These are phyloP conservation scores for Penicillium sp. DNA, from an alignment of 2,329 filamentous ascomycete genomes.

Conservation along the genomic window DNA sequence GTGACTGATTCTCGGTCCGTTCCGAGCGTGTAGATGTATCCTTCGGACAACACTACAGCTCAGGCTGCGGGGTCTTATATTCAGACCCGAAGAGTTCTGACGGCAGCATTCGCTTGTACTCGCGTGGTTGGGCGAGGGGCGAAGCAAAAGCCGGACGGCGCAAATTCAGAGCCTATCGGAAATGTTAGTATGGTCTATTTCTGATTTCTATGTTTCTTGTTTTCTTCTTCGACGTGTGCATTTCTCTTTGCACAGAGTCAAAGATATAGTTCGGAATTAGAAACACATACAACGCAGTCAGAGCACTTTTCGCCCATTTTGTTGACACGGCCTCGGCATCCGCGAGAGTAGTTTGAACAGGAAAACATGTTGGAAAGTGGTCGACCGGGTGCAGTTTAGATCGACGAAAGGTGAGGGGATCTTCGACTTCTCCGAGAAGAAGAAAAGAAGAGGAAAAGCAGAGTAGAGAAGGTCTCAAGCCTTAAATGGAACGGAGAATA, in stretches of 20 bases:
- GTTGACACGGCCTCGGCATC: conserved; percentile 47
- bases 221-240: neutral
- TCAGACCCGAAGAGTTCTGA: conserved; percentile 34
- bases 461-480: conserved; percentile 13
- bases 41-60: conserved; percentile 16
- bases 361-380: conserved; percentile 40
- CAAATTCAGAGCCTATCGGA: conserved; percentile 35
- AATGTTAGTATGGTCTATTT: conserved; percentile 5
- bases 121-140: conserved; percentile 41
- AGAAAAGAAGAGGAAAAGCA: conserved; percentile 5
- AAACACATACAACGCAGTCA: conserved; percentile 44
- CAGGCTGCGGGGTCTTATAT: conserved; percentile 20
- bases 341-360: conserved; percentile 47
- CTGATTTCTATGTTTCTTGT: neutral
- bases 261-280: neutral
- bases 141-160: conserved; percentile 39
- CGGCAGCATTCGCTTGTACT: conserved; percentile 36
- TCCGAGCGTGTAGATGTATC: neutral
- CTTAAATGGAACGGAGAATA: conserved; percentile 15
- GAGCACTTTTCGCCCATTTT: conserved; percentile 42
- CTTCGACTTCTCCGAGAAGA: neutral
- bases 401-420: neutral
- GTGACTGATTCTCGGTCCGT: conserved; percentile 13
- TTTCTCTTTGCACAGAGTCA: neutral
- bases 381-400: conserved; percentile 2